These are phyloP conservation scores for Fusarium chuoi DNA, from an alignment of 2,329 filamentous ascomycete species.

Conservation along the genomic window DNA sequence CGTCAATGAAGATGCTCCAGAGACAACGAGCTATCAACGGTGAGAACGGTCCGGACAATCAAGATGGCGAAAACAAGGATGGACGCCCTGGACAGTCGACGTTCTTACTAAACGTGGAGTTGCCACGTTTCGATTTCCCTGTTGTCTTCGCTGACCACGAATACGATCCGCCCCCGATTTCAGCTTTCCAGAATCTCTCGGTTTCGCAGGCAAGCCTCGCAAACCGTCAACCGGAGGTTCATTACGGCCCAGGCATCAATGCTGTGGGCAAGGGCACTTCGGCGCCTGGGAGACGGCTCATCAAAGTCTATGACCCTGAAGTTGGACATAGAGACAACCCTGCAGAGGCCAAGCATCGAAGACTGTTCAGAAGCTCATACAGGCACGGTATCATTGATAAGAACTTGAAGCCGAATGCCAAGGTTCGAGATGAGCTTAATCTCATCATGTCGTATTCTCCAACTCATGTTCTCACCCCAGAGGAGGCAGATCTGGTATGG, in stretches of 20 bases:
- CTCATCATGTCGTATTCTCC: constrained; percentile 91
- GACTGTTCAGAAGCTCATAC: constrained; percentile 88
- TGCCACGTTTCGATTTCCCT: constrained; percentile 94
- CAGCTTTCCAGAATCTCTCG: constrained; percentile 71
- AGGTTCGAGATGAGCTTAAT: constrained; percentile 93
- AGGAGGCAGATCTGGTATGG: constrained; percentile 97
- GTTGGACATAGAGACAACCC: constrained; percentile 90
- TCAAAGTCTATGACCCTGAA: constrained; percentile 93
- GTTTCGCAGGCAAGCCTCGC: constrained; percentile 73
- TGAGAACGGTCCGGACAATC: constrained; percentile 47
- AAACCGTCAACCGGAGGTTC: constrained; percentile 87
- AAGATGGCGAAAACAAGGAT: constrained; percentile 52
- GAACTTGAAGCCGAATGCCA: constrained; percentile 94
- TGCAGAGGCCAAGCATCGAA: constrained; percentile 92
- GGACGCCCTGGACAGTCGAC: constrained; percentile 63
- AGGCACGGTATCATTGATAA: constrained; percentile 94
- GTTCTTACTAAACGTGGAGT: constrained; percentile 88
- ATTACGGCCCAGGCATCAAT: constrained; percentile 89
- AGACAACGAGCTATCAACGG: constrained; percentile 56
- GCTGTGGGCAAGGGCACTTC: constrained; percentile 65
- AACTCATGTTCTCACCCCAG: constrained; percentile 84
- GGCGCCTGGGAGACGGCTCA: constrained; percentile 68
- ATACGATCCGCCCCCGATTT: constrained; percentile 86
- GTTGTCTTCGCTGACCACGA: constrained; percentile 95
- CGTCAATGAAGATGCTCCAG: constrained; percentile 69